These are phyloP conservation scores for Calonectria pteridis DNA, from an alignment of 2,329 filamentous ascomycete species.

Conservation along the genomic window DNA sequence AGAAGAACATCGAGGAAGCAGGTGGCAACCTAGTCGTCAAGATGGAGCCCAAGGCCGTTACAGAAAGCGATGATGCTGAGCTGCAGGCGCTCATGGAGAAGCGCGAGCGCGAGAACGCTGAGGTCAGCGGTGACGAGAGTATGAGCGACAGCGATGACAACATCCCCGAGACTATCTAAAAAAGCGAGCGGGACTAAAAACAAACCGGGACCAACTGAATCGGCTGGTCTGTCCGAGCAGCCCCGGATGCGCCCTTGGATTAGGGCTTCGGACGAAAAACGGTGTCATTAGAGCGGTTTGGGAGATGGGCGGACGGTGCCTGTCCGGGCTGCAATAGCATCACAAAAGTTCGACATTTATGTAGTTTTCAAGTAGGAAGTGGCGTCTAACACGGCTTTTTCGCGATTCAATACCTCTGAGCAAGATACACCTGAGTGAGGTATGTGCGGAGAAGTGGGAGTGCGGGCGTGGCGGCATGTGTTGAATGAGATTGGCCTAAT, in stretches of 20 bases:
- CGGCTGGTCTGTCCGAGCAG: slow-evolving; percentile 34
- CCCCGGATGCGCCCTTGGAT: slow-evolving; percentile 28
- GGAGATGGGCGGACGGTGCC: slow-evolving; percentile 37
- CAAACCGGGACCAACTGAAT: slow-evolving; percentile 31
- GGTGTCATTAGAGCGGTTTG: slow-evolving; percentile 44
- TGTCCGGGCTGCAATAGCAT: slow-evolving; percentile 41
- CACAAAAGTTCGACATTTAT: slow-evolving; percentile 46
- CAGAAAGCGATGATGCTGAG: slow-evolving; percentile 97
- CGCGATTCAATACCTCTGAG: slow-evolving; percentile 35
- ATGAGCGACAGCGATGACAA: slow-evolving; percentile 96
- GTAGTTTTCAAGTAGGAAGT: slow-evolving; percentile 45
- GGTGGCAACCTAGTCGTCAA: slow-evolving; percentile 89
- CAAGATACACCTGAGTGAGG: slow-evolving; percentile 1
- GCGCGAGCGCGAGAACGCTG: slow-evolving; percentile 96
- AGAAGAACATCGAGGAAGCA: slow-evolving; percentile 80
- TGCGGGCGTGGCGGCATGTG: not conserved
- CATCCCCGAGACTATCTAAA: slow-evolving; percentile 57
- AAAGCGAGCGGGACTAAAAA: slow-evolving; percentile 30
- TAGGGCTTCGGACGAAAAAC: slow-evolving; percentile 42
- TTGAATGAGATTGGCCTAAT: not conserved
- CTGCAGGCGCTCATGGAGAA: slow-evolving; percentile 99
- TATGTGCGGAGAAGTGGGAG: not conserved
- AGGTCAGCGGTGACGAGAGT: slow-evolving; percentile 98
- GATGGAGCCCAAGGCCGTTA: slow-evolving; percentile 99
- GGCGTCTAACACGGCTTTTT: slow-evolving; percentile 46